Evolutionary conservation across 2,329 filamentous ascomycete species (phyloP).

Genomic region (Rachicladosporium sp.): DNA sequence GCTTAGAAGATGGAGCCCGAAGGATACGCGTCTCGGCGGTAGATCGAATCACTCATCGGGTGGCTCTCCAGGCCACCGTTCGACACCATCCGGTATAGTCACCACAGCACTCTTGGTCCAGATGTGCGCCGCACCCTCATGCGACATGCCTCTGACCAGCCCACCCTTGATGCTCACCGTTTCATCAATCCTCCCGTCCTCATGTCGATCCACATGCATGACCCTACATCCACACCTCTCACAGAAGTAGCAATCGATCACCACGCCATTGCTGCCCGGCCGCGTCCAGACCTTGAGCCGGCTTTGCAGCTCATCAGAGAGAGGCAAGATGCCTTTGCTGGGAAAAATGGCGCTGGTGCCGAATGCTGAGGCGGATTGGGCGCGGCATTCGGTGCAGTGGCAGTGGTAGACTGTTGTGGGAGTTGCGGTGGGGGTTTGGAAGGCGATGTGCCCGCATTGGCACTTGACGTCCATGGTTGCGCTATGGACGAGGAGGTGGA

Average conservation of each 20-base stretch:
- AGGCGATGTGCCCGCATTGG: background rate
- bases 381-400: constrained; percentile 8
- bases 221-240: constrained; percentile 3
- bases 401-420: constrained; percentile 6
- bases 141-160: background rate
- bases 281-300: constrained; percentile 1
- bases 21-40: too few species aligned
- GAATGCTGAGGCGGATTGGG: constrained; percentile 7
- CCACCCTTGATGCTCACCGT: constrained; percentile 5
- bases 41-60: constrained; percentile 4
- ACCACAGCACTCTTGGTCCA: constrained; percentile 5
- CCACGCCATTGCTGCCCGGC: background rate
- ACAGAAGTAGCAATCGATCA: constrained; percentile 5
- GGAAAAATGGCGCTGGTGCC: constrained; percentile 8
- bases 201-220: constrained; percentile 1
- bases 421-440: constrained; percentile 2
- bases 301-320: background rate
- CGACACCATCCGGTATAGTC: constrained; percentile 1
- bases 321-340: constrained; percentile 1
- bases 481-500: too few species aligned
- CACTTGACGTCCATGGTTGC: too few species aligned
- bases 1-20: too few species aligned
- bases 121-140: constrained; percentile 3
- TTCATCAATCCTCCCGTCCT: background rate
- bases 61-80: constrained; percentile 2